Evolutionary conservation across 805 yeast species (phyloP).

Genomic region (Metschnikowia continentalis): DNA sequence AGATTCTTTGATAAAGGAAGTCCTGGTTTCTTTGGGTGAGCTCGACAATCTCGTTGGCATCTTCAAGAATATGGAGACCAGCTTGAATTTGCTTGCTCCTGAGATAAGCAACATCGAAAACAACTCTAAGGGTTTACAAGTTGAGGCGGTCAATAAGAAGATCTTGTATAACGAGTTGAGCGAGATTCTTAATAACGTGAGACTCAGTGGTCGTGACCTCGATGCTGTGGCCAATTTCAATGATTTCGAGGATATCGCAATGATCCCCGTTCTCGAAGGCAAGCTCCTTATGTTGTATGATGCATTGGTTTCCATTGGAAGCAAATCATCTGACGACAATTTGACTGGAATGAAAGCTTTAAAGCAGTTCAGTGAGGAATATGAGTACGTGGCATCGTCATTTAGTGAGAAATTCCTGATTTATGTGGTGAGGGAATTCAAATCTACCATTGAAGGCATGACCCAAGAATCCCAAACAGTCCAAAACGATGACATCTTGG

Average conservation of each 20-base stretch:
- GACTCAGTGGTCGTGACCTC: constrained; percentile 56
- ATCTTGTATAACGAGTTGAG: constrained; percentile 66
- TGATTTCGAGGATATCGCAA: constrained; percentile 45
- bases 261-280: constrained; percentile 47
- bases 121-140: constrained; percentile 78
- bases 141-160: constrained; percentile 77
- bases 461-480: constrained; percentile 25
- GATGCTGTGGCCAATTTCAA: constrained; percentile 42
- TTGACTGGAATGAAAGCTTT: constrained; percentile 69
- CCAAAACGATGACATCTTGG: constrained; percentile 19
- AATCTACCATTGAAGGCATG: constrained; percentile 37
- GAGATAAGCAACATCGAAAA: constrained; percentile 69
- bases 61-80: constrained; percentile 39
- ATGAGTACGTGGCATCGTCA: constrained; percentile 49
- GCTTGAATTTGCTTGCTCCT: constrained; percentile 44
- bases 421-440: constrained; percentile 35
- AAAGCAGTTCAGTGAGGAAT: constrained; percentile 56
- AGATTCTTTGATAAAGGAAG: constrained; percentile 29
- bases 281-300: constrained; percentile 53
- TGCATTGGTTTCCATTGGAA: constrained; percentile 60
- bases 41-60: constrained; percentile 33
- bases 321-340: constrained; percentile 38
- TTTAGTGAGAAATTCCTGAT: constrained; percentile 46
- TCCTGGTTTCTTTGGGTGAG: constrained; percentile 30
- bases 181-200: constrained; percentile 65